Evolutionary conservation across 129 eudicot genomes (phyloP).

Genomic region (Centaurea solstitialis): DNA sequence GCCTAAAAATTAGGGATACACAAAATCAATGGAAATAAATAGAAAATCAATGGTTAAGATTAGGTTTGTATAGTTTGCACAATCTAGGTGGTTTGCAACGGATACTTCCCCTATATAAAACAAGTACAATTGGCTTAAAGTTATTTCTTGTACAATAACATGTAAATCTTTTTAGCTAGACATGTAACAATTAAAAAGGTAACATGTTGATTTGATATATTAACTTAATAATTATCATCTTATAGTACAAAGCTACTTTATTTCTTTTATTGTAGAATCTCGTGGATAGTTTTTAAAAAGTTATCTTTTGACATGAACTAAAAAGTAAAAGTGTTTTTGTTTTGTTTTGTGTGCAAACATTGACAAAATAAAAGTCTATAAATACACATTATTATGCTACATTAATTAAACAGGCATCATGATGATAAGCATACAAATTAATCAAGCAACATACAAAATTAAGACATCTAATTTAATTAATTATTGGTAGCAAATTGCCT

Average conservation of each 20-base stretch:
- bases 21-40: no score
- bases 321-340: neutral
- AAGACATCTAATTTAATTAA: conserved; percentile 31
- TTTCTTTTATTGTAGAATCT: neutral
- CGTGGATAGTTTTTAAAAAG: neutral
- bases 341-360: neutral
- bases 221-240: neutral
- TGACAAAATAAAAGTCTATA: conserved; percentile 21
- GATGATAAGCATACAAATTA: conserved; percentile 22
- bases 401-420: conserved; percentile 24
- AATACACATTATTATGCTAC: conserved; percentile 38
- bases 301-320: conserved; percentile 11
- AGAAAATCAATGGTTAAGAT: no score
- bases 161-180: no score
- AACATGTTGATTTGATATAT: no score
- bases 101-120: no score
- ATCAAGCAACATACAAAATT: conserved; percentile 19
- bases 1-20: no score
- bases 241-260: neutral
- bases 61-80: no score
- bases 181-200: no score
- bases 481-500: conserved; percentile 60
- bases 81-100: no score
- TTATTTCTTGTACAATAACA: no score
- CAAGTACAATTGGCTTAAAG: no score